Conservation (phyloP, 2,329 filamentous ascomycete genomes). For the Botrytis deweyae region DNA sequence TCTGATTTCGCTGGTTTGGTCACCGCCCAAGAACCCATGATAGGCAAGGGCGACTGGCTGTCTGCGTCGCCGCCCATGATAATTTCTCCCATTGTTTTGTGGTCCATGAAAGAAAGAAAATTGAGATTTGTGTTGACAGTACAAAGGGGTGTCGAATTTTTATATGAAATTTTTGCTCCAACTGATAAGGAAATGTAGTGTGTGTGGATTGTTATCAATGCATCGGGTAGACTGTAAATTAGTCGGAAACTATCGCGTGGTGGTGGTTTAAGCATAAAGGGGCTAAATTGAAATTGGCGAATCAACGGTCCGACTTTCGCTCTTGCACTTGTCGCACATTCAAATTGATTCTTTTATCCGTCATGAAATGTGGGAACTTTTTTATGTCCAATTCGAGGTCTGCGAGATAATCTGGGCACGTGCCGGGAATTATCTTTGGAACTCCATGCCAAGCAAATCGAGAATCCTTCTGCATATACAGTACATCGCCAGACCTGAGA, state of each 20-base stretch:
- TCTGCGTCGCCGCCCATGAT: conserved; percentile 1
- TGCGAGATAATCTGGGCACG: conserved; percentile 72
- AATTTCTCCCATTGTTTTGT: not conserved
- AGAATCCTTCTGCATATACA: conserved; percentile 82
- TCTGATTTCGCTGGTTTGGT: conserved; percentile 1
- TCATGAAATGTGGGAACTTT: conserved; percentile 85
- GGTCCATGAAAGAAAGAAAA: not conserved
- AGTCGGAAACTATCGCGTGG: conserved; percentile 9
- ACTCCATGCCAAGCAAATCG: conserved; percentile 95
- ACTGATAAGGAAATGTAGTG: conserved; percentile 3
- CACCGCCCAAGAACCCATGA: not conserved
- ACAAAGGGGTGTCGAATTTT: not conserved
- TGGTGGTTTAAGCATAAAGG: not conserved
- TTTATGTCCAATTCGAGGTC: conserved; percentile 64
- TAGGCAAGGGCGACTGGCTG: not conserved
- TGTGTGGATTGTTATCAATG: conserved; percentile 6
- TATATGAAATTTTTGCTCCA: not conserved
- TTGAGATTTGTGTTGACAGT: not conserved
- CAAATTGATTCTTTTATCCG: conserved; percentile 80
- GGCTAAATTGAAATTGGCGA: conserved; percentile 3
- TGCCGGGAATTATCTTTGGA: conserved; percentile 76
- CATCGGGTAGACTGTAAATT: not conserved
- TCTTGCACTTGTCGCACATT: conserved; percentile 86
- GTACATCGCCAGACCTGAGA: conserved; percentile 79
- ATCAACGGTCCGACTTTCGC: not conserved